Base-by-base conservation (phyloP, 495 filamentous ascomycete species). In the Aspergillus sclerotioniger region DNA sequence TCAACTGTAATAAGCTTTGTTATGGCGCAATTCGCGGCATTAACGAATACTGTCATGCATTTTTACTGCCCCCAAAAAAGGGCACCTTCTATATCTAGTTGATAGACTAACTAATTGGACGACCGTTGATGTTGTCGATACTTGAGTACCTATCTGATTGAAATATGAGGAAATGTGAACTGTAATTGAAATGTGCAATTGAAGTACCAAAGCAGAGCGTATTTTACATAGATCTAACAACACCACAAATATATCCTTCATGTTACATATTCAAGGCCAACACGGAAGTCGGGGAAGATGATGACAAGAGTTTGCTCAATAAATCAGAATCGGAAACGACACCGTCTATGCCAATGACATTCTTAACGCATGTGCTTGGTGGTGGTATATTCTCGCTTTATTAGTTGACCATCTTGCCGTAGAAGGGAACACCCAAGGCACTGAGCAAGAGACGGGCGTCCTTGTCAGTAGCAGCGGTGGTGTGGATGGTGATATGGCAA, bases 401-500 rank as follows among this genome's bases (percentile, higher is more conserved):
- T 25, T 74, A 86, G 55, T 86, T 71, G 55, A 84, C 71, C 6
- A 80, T 66, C 74, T 91, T 87, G 61, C 91, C 91, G 62, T 88
- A 82, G 72, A 96, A 96, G 0, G 92, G 92, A 50, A 79, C 65
- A 15, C 94, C 94, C 67, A 97, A 74, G 25, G 91, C 80, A 66
- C 85, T 86, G 33, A 96, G 80, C 54, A 98, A 79, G 57, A 98
- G 67, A 60, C 90, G 84, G n/a, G 91, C 95, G 66, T 98, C 93
- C 64, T 87, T 86, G 66, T 98, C 92, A 16, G 88, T 95, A 17
- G 79, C 91, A 43, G 94, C 94, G 33, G 88, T 84, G 6, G 94
- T 98, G 72, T 96, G 90, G 54, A 96, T 70, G 33, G 87, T 89
- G 54, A 98, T 82, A 62, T 95, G 85, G 72, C 89, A 89, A 66